Conservation (phyloP, 257 asterid genomes). For the Oldenlandia corymbosa region DNA sequence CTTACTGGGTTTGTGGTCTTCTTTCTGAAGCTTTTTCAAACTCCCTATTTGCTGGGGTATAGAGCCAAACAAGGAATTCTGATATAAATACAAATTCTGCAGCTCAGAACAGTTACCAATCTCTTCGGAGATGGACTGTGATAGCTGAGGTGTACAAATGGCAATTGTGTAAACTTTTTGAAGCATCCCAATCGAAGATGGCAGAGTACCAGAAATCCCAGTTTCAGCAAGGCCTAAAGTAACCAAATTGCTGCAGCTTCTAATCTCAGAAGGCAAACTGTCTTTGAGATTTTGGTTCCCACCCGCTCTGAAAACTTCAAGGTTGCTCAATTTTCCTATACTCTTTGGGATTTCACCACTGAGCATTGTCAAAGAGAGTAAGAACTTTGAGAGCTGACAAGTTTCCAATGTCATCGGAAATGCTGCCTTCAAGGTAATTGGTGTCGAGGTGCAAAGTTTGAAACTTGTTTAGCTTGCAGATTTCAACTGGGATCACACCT, state of each 20-base stretch:
- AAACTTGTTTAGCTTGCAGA: slow-evolving; percentile 53
- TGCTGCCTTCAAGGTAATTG: slow-evolving; percentile 51
- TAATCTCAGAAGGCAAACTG: slow-evolving; percentile 63
- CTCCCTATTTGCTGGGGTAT: slow-evolving; percentile 57
- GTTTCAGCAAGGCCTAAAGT: slow-evolving; percentile 84
- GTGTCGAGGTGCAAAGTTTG: slow-evolving; percentile 46
- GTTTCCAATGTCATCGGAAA: slow-evolving; percentile 59
- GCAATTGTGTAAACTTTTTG: slow-evolving; percentile 73
- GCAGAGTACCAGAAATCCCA: slow-evolving; percentile 66
- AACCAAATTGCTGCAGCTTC: slow-evolving; percentile 62
- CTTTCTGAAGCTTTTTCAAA: slow-evolving; percentile 54
- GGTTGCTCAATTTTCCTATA: slow-evolving; percentile 53
- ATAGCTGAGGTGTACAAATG: slow-evolving; percentile 58
- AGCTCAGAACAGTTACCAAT: slow-evolving; percentile 70
- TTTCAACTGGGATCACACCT: slow-evolving; percentile 71
- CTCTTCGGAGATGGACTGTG: slow-evolving; percentile 87
- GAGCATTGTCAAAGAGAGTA: slow-evolving; percentile 66
- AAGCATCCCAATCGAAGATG: slow-evolving; percentile 63
- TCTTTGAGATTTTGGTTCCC: slow-evolving; percentile 86
- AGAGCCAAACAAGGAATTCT: slow-evolving; percentile 74
- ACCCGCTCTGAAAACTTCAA: slow-evolving; percentile 71
- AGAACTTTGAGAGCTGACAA: slow-evolving; percentile 45
- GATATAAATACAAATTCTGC: slow-evolving; percentile 70
- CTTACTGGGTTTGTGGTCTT: too few species aligned
- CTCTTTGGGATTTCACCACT: slow-evolving; percentile 67